Evolutionary conservation across 768 basidiomycete genomes (phyloP).

Genomic region (Dacryopinax primogenitus): DNA sequence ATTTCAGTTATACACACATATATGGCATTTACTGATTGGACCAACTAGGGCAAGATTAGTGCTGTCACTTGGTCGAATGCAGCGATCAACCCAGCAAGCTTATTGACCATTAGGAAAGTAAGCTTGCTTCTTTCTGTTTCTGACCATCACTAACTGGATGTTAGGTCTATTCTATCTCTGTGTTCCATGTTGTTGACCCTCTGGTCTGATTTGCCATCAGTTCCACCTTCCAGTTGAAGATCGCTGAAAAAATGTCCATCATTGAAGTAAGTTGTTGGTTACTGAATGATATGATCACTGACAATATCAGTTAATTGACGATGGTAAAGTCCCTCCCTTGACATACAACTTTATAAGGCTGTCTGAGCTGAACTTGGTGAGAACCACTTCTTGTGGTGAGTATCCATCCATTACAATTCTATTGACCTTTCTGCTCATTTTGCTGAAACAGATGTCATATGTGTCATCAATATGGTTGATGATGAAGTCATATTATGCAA

Average conservation of each 20-base stretch:
- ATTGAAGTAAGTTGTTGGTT: background rate
- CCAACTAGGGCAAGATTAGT: constrained; percentile 3
- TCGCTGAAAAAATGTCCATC: background rate
- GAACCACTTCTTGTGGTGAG: background rate
- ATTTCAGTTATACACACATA: too few species aligned
- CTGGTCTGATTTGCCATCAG: background rate
- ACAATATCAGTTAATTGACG: background rate
- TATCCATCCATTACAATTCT: background rate
- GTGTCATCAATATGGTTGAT: background rate
- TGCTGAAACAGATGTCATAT: background rate
- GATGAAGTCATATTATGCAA: background rate
- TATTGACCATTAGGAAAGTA: background rate
- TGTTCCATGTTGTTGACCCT: background rate
- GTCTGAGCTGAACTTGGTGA: background rate
- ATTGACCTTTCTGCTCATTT: too few species aligned
- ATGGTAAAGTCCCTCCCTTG: background rate
- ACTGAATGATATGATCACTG: background rate
- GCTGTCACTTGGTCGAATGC: background rate
- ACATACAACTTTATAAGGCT: background rate
- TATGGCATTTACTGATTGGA: background rate
- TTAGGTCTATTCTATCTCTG: background rate
- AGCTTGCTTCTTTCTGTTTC: background rate
- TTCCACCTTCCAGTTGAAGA: background rate
- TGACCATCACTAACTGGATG: background rate
- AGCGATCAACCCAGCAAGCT: background rate